A percentile compares a stretch with the other conserved stretches of the same genome.
These are phyloP conservation scores for Penicillium verhagenii DNA, from an alignment of 495 filamentous ascomycete species.

Conservation along the genomic window DNA sequence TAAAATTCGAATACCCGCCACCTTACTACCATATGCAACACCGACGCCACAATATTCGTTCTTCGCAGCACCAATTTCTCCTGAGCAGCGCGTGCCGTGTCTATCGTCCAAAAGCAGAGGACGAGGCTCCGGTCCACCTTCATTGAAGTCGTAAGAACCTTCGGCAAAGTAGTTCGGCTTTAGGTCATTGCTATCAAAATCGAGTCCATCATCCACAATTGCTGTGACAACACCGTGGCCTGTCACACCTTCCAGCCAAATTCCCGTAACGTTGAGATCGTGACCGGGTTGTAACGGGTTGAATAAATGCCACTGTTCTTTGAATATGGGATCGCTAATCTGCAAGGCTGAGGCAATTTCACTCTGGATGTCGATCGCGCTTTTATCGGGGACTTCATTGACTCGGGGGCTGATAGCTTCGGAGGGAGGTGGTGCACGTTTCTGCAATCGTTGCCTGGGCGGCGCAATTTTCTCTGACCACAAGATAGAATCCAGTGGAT, in stretches of 20 bases:
- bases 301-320: conserved; percentile 92
- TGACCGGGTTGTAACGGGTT: conserved; percentile 80
- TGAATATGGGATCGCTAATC: conserved; percentile 88
- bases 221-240: conserved; percentile 85
- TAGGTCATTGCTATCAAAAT: conserved; percentile 95
- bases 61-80: conserved; percentile 85
- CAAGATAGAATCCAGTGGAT: conserved; percentile 69
- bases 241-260: conserved; percentile 92
- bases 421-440: conserved; percentile 60
- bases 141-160: conserved; percentile 96
- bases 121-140: conserved; percentile 71
- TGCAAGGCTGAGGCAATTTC: conserved; percentile 61
- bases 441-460: conserved; percentile 68
- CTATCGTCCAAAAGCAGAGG: conserved; percentile 77
- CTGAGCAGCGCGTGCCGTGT: conserved; percentile 92
- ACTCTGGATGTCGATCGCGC: conserved; percentile 55
- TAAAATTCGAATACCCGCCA: conserved; percentile 87
- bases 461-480: conserved; percentile 78
- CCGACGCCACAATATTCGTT: conserved; percentile 96
- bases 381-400: conserved; percentile 32
- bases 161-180: conserved; percentile 87
- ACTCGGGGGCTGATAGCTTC: conserved; percentile 6
- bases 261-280: conserved; percentile 89
- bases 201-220: conserved; percentile 93
- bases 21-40: conserved; percentile 87